Conservation (phyloP, 2,329 filamentous ascomycete genomes). For the Colletotrichum sp. region DNA sequence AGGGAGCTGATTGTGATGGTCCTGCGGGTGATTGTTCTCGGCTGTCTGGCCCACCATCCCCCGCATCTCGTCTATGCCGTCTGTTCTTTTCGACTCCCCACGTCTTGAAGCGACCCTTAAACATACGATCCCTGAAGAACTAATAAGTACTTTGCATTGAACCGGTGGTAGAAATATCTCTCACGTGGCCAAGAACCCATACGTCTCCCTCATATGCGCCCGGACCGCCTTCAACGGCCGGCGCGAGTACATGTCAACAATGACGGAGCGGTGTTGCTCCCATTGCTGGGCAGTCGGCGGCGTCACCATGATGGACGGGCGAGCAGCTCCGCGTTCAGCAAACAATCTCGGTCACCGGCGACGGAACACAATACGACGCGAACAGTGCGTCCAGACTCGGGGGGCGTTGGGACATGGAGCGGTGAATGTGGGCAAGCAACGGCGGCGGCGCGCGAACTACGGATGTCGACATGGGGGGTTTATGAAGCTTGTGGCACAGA, state of each 20-base stretch:
- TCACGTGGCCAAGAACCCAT: constrained; percentile 17
- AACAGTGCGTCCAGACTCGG: not conserved
- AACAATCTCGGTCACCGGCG: not conserved
- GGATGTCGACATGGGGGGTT: not conserved
- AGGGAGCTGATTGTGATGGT: not conserved
- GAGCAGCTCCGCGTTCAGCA: not conserved
- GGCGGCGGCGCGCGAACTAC: not conserved
- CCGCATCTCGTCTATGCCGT: not conserved
- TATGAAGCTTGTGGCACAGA: not conserved
- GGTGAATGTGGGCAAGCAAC: not conserved
- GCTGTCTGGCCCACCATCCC: not conserved
- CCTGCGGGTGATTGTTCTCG: not conserved
- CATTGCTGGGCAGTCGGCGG: constrained; percentile 14
- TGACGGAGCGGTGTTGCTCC: constrained; percentile 1
- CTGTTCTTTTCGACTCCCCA: constrained; percentile 19
- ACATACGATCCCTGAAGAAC: constrained; percentile 11
- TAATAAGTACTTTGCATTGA: not conserved
- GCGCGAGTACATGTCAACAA: not conserved
- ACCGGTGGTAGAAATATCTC: not conserved
- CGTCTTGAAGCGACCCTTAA: constrained; percentile 6
- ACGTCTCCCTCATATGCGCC: not conserved
- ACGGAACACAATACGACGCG: not conserved
- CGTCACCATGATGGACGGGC: not conserved
- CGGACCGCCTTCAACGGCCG: not conserved
- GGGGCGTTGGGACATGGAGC: not conserved